phyloP scores from a whole-genome alignment of 257 asterid genomes.

The Penstemon barbatus region DNA sequence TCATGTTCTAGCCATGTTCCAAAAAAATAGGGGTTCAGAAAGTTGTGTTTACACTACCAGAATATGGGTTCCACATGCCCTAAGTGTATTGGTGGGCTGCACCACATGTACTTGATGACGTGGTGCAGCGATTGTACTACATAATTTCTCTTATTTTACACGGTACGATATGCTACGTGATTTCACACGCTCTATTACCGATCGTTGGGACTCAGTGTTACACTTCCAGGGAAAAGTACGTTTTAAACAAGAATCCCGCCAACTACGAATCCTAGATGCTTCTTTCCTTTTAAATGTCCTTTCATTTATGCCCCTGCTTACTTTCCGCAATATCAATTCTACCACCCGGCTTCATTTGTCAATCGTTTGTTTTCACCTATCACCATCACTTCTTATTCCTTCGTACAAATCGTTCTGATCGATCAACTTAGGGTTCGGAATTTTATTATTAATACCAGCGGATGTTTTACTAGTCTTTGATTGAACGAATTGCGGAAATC shows the following conservation, averaged over 20 bases:
- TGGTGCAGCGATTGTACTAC: too few species aligned
- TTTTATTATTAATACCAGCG: not conserved
- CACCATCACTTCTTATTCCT: constrained; percentile 2
- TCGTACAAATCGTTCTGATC: constrained; percentile 21
- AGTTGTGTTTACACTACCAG: too few species aligned
- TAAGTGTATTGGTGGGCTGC: too few species aligned
- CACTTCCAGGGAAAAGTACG: not conserved
- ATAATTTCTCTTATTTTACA: not conserved
- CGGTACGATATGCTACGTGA: constrained; percentile 15
- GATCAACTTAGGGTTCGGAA: constrained; percentile 38
- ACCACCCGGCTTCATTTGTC: constrained; percentile 17
- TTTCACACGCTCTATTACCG: not conserved
- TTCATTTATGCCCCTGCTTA: constrained; percentile 16
- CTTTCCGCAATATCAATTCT: constrained; percentile 6
- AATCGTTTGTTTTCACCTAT: not conserved
- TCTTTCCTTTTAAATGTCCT: not conserved
- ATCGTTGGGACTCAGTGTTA: not conserved
- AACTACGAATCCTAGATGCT: constrained; percentile 27
- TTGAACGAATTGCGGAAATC: constrained; percentile 16
- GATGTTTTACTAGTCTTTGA: constrained; percentile 9
- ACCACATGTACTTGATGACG: too few species aligned
- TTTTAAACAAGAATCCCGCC: constrained; percentile 23
- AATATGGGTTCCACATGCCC: too few species aligned
- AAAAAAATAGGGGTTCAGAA: too few species aligned
- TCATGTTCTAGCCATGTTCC: too few species aligned